Conservation (phyloP, 257 asterid species). For the Solanum tacnaense region DNA sequence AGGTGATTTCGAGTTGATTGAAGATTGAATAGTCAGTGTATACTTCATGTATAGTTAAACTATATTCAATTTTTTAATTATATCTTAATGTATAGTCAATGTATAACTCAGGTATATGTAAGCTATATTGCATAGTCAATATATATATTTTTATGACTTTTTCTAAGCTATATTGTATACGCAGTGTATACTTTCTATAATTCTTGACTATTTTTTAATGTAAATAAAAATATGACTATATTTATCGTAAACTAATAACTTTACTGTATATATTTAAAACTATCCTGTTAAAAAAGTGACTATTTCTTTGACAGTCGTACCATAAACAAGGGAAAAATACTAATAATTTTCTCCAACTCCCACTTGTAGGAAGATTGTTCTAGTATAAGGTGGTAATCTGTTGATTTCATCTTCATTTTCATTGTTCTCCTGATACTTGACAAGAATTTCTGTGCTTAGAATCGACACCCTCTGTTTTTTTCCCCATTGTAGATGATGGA, state of each 20-base stretch:
- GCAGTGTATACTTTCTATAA: too few relatives aligned
- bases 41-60: background rate
- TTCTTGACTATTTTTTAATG: too few relatives aligned
- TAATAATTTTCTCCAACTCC: background rate
- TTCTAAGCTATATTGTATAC: background rate
- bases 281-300: background rate
- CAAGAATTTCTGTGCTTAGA: background rate
- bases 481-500: background rate
- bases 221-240: too few relatives aligned
- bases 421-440: background rate
- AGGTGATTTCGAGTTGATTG: background rate
- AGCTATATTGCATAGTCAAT: too few relatives aligned
- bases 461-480: background rate
- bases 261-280: too few relatives aligned
- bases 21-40: background rate
- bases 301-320: background rate
- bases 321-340: too few relatives aligned
- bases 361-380: background rate
- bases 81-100: too few relatives aligned
- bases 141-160: too few relatives aligned
- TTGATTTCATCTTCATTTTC: background rate
- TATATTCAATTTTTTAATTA: too few relatives aligned
- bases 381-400: background rate
- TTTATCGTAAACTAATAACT: too few relatives aligned
- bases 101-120: background rate